A percentile compares a stretch with the other conserved stretches of the same genome.
Evolutionary conservation across 805 yeast species (phyloP).

Genomic region (Candida krabiensis): DNA sequence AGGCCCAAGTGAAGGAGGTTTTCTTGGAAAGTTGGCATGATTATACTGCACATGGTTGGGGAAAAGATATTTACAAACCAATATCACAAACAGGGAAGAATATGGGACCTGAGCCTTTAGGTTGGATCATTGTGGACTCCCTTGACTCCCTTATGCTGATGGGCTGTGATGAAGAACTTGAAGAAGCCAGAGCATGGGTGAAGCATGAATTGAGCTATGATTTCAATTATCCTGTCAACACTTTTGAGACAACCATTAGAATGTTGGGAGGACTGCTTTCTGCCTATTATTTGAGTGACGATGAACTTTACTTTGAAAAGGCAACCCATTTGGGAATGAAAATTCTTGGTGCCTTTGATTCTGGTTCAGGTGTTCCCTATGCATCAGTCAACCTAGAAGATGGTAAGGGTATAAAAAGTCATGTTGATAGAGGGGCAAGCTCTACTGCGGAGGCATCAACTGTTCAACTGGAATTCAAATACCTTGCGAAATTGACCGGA

Average conservation of each 20-base stretch:
- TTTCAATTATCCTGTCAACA: slow-evolving; percentile 72
- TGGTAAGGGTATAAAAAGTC: slow-evolving; percentile 59
- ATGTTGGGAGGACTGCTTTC: slow-evolving; percentile 93
- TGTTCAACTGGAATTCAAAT: slow-evolving; percentile 83
- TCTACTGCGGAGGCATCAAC: slow-evolving; percentile 91
- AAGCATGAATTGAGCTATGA: slow-evolving; percentile 65
- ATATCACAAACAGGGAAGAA: slow-evolving; percentile 59
- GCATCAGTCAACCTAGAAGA: slow-evolving; percentile 72
- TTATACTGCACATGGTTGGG: slow-evolving; percentile 79
- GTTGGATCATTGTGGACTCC: slow-evolving; percentile 91
- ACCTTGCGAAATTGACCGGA: slow-evolving; percentile 76
- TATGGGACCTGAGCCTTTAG: slow-evolving; percentile 80
- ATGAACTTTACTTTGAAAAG: slow-evolving; percentile 69
- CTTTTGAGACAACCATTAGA: slow-evolving; percentile 92
- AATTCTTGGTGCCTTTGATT: slow-evolving; percentile 65
- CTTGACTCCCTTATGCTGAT: slow-evolving; percentile 79
- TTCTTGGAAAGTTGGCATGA: slow-evolving; percentile 77
- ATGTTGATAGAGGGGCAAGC: slow-evolving; percentile 72
- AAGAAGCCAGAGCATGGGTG: slow-evolving; percentile 73
- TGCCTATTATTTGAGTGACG: slow-evolving; percentile 69
- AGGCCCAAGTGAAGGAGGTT: slow-evolving; percentile 59
- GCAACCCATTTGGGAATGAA: slow-evolving; percentile 81
- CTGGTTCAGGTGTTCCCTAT: slow-evolving; percentile 70
- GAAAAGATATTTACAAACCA: slow-evolving; percentile 76
- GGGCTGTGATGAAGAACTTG: slow-evolving; percentile 64